A percentile compares a stretch with the other conserved stretches of the same genome.
Conservation (phyloP, 2,329 filamentous ascomycete species). For the Fusarium citri region DNA sequence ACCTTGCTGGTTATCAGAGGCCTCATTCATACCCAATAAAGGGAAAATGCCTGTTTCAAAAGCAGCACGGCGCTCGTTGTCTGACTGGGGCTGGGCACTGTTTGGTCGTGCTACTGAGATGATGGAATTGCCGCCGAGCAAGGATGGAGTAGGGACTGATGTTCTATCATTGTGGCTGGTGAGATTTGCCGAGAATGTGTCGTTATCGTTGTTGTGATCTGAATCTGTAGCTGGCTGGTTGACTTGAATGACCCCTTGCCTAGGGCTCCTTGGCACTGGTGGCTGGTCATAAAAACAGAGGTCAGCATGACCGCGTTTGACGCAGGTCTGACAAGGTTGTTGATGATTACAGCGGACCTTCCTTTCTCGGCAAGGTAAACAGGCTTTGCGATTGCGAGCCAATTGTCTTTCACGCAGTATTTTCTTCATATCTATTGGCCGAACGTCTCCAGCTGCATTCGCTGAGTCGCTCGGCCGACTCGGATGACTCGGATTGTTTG, state of each 20-base stretch:
- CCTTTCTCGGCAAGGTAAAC: slow-evolving; percentile 26
- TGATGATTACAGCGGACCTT: slow-evolving; percentile 28
- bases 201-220: rapidly evolving
- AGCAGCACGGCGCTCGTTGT: slow-evolving; percentile 16
- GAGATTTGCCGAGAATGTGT: rapidly evolving
- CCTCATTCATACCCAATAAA: slow-evolving; percentile 20
- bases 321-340: slow-evolving; percentile 29
- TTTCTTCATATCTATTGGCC: neutral
- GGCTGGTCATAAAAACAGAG: slow-evolving; percentile 15
- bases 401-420: slow-evolving; percentile 14
- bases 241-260: neutral
- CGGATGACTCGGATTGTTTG: neutral
- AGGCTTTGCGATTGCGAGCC: slow-evolving; percentile 57
- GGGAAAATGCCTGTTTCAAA: slow-evolving; percentile 37
- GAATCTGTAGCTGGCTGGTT: neutral
- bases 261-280: neutral
- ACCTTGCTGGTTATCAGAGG: neutral
- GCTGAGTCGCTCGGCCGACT: slow-evolving; percentile 1
- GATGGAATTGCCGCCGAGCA: slow-evolving; percentile 32
- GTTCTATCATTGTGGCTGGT: neutral
- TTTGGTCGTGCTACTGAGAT: slow-evolving; percentile 23
- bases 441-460: neutral
- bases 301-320: slow-evolving; percentile 23
- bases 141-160: neutral
- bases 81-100: slow-evolving; percentile 1